Percentiles rank a stretch among this genome's conserved stretches.
phyloP scores from a whole-genome alignment of 331 rosid genomes.

The Telfairia occidentalis region DNA sequence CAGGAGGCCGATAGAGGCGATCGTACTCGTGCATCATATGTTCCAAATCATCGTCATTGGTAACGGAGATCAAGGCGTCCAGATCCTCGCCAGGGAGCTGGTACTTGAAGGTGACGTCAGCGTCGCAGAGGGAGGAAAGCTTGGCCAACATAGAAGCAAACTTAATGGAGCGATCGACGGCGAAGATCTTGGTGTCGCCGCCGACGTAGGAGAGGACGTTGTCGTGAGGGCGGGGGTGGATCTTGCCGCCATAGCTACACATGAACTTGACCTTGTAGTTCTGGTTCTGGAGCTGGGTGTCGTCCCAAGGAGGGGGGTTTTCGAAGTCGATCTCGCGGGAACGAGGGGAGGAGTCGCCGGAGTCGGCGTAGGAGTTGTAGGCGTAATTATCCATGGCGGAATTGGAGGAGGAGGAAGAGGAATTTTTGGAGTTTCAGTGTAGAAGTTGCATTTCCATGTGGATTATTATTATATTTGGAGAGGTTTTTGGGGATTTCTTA shows the following conservation, averaged over 20 bases:
- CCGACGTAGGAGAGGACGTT: constrained; percentile 74
- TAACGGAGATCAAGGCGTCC: constrained; percentile 72
- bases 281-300: constrained; percentile 22
- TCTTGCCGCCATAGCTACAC: constrained; percentile 95
- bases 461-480: no score
- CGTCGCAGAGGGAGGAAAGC: constrained; percentile 49
- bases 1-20: constrained; percentile 61
- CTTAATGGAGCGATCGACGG: constrained; percentile 63
- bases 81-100: constrained; percentile 92
- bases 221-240: constrained; percentile 83
- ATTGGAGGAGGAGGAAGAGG: neutral
- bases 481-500: neutral
- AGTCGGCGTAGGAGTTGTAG: constrained; percentile 61
- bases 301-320: constrained; percentile 73
- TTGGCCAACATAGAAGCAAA: constrained; percentile 39
- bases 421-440: neutral
- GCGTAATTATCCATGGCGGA: constrained; percentile 55
- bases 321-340: constrained; percentile 81
- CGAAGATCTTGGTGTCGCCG: constrained; percentile 89
- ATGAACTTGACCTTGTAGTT: constrained; percentile 70
- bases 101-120: constrained; percentile 64
- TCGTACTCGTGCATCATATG: constrained; percentile 97
- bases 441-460: no score
- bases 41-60: constrained; percentile 85
- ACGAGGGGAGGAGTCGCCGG: constrained; percentile 81